phyloP scores from a whole-genome alignment of 768 basidiomycete species.

The Tylopilus felleus region DNA sequence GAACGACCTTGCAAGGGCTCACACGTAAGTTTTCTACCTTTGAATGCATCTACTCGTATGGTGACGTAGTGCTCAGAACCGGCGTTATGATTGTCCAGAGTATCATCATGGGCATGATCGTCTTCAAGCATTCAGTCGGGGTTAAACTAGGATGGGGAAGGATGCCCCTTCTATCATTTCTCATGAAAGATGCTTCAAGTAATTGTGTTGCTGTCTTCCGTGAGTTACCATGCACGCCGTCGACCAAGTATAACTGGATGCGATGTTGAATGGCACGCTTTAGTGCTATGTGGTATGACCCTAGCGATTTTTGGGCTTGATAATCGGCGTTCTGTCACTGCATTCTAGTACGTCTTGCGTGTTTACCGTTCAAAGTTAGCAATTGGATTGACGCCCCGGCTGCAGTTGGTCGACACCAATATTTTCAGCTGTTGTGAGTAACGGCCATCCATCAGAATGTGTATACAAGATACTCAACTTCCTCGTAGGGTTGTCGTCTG shows the following conservation, averaged over 20 bases:
- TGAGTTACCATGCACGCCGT: slow-evolving; percentile 13
- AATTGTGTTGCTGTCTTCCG: slow-evolving; percentile 41
- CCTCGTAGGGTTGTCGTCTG: slow-evolving; percentile 20
- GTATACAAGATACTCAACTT: not conserved
- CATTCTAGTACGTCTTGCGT: not conserved
- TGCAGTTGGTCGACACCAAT: slow-evolving; percentile 15
- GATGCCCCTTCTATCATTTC: slow-evolving; percentile 37
- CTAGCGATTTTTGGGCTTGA: not conserved
- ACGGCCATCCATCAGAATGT: not conserved
- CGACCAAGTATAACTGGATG: not conserved
- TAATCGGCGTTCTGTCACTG: too few species aligned
- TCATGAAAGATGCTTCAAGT: slow-evolving; percentile 45
- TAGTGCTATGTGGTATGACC: slow-evolving; percentile 10
- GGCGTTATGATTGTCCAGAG: slow-evolving; percentile 32
- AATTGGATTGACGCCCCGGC: not conserved
- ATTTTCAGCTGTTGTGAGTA: slow-evolving; percentile 18
- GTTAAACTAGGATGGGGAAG: slow-evolving; percentile 39
- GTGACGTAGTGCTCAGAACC: not conserved
- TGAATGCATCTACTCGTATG: not conserved
- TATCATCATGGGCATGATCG: slow-evolving; percentile 37
- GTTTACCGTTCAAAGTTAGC: not conserved
- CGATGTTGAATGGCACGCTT: not conserved
- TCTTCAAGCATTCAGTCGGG: slow-evolving; percentile 34
- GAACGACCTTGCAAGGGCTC: not conserved
- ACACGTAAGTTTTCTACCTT: slow-evolving; percentile 17